Evolutionary conservation across 73 alveolate genomes (phyloP), one percentile per base, ranked within the genome.

Genomic region (Paramecium primaurelia): DNA sequence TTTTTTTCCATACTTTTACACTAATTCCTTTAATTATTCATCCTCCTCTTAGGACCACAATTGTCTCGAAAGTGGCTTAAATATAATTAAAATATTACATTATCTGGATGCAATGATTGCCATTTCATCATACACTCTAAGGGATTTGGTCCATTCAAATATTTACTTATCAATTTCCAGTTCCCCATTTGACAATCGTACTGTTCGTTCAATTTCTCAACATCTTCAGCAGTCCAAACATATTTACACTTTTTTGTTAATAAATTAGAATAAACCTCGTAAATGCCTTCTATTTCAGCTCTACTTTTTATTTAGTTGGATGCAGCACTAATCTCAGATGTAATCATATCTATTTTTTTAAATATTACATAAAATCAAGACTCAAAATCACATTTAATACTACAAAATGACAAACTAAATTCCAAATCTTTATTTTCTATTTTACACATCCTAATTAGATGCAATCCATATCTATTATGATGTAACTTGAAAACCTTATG

Each of bases 1-100:
- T 47, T 44, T 80, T 18, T 80, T 80, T 0, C 91, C 91, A 20
- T 42, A 80, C 75, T 45, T 26, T 32, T 80, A 49, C 10, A 80
- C 91, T 7, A 80, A 49, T 20, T 80, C 91, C 77, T 47, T 32
- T n/a, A 80, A 64, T 36, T 80, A 80, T 14, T 40, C 47, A 80
- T 80, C 91, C 14, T 80, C 91, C 6, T 80, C 91, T 5, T 34
- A 36, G 2, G 91, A 45, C 91, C 91, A 80, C 9, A 44, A 36
- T 49, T 80, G 30, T 26, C 91, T 64, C 1, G 91, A 40, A 8
- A 20, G 47, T 42, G 30, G 30, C 71, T 42, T 47, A 26, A 80
- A 25, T 75, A 38, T 37, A 20, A 75, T 16, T 18, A 75, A 32
- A 11, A 36, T 75, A 34, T 75, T 75, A 75, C 88, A 34, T 80